Base-by-base conservation (phyloP, 257 asterid genomes). In the Solanum acaule region DNA sequence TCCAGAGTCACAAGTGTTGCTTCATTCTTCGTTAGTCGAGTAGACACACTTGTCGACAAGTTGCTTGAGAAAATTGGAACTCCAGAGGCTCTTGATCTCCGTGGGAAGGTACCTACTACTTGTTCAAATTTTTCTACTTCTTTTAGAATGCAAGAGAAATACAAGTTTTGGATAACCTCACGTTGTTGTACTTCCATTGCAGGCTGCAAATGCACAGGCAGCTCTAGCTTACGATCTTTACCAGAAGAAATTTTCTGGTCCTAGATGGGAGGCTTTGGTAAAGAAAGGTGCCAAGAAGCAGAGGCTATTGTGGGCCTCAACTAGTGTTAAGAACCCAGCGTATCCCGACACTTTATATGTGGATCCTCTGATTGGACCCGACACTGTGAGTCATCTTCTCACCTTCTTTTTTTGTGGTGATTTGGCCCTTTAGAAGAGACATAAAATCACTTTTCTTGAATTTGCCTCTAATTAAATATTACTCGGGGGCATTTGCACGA, bases 121-220 rank as follows among this genome's bases (percentile, higher is more conserved):
- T 70, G n/a, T 20, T 65, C 84, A 10, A 34, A 27, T 37, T 72
- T 18, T 56, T 49, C 70, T 10, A 49, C 40, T 49, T 44, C 37
- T 46, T 18, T 10, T 49, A 9, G 20, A 29, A 49, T 82, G 70
- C 40, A 29, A 27, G 20, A 82, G 86, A 49, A 49, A 11, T 29
- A 49, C 44, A 18, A 29, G 70, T 82, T 20, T 16, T 16, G 85
- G 89, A 78, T 86, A 86, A 52, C 37, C 59, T 84, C 37, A 86
- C 38, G 3, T 31, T 88, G 56, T 35, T 49, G 56, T 35, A 59
- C 86, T 49, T 87, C 49, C 71, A 63, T 81, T 29, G 72, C 94
- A 97, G 99, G 99, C 99, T 89, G 99, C 99, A 92, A 94, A 93
- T 93, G 99, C 99, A 79, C 99, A 97, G 93, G 99, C 99, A 56